These are phyloP conservation scores for Leccinum olivaceopallidum DNA, from an alignment of 768 basidiomycete species.

Conservation along the genomic window DNA sequence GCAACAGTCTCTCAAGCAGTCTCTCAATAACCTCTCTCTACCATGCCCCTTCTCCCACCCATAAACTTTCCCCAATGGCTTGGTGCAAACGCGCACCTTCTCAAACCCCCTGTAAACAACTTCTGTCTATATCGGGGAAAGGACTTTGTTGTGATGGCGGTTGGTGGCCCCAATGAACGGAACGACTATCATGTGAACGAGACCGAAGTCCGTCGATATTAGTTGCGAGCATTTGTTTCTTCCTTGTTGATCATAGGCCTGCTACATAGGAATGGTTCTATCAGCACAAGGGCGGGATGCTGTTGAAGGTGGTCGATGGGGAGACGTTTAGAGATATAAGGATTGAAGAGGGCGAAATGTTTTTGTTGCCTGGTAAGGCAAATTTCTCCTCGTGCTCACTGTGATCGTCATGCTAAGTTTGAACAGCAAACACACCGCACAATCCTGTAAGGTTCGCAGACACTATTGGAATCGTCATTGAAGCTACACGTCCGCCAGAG, in stretches of 20 bases:
- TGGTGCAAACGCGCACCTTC: conserved; percentile 69
- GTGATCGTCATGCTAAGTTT: background rate
- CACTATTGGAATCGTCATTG: conserved; percentile 90
- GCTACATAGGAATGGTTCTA: conserved; percentile 90
- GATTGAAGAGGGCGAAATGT: conserved; percentile 97
- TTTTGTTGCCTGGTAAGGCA: conserved; percentile 80
- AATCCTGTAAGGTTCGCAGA: conserved; percentile 90
- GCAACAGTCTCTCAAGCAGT: background rate
- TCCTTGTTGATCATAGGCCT: background rate
- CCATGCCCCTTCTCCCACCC: conserved; percentile 76
- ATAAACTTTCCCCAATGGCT: conserved; percentile 93
- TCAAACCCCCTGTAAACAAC: conserved; percentile 93
- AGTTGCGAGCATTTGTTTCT: background rate
- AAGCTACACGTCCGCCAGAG: conserved; percentile 75
- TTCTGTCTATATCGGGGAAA: conserved; percentile 79
- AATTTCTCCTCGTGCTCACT: background rate
- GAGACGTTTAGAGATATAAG: conserved; percentile 79
- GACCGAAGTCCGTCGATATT: conserved; percentile 64
- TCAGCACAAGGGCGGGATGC: conserved; percentile 93
- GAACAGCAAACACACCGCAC: conserved; percentile 89
- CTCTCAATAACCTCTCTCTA: background rate
- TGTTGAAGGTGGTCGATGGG: conserved; percentile 82
- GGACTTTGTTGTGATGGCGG: conserved; percentile 94
- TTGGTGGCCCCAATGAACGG: conserved; percentile 94
- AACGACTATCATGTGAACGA: conserved; percentile 96